A percentile compares a stretch with the other conserved stretches of the same genome.
Evolutionary conservation across 176 grass and related monocot species (phyloP).

Genomic region (Avena eriantha): DNA sequence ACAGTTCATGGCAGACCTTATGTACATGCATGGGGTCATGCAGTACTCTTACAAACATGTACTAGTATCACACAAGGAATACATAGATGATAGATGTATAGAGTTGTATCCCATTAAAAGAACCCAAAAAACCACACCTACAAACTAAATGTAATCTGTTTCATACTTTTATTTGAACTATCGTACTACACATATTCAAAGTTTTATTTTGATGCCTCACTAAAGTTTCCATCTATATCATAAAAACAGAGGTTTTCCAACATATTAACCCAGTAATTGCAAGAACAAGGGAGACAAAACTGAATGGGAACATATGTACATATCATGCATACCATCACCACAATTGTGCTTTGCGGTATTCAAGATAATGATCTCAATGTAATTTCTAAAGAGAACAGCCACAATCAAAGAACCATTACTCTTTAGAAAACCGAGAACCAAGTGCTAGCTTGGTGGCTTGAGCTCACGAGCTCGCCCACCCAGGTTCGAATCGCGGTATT

Average conservation of each 20-base stretch:
- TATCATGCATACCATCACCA: neutral
- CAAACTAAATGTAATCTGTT: neutral
- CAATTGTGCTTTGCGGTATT: neutral
- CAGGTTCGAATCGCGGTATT: too few species aligned
- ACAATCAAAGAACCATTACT: slow-evolving; percentile 10
- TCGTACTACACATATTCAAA: neutral
- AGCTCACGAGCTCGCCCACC: too few species aligned
- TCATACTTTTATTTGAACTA: neutral
- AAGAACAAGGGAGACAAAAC: neutral
- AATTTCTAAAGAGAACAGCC: neutral
- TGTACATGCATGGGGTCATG: neutral
- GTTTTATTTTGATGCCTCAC: neutral
- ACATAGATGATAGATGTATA: slow-evolving; percentile 6
- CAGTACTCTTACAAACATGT: slow-evolving; percentile 2
- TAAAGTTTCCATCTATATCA: neutral
- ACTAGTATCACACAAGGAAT: neutral
- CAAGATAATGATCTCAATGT: neutral
- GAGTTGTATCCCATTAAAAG: neutral
- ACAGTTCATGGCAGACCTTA: neutral
- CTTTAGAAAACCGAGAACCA: neutral
- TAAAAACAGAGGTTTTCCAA: neutral
- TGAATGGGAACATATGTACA: neutral
- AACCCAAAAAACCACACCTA: neutral
- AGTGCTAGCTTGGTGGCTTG: too few species aligned
- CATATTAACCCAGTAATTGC: neutral